Evolutionary conservation across 305 asterid genomes (phyloP), one percentile per base, ranked within the genome.

Genomic region (Solanum chacoense): DNA sequence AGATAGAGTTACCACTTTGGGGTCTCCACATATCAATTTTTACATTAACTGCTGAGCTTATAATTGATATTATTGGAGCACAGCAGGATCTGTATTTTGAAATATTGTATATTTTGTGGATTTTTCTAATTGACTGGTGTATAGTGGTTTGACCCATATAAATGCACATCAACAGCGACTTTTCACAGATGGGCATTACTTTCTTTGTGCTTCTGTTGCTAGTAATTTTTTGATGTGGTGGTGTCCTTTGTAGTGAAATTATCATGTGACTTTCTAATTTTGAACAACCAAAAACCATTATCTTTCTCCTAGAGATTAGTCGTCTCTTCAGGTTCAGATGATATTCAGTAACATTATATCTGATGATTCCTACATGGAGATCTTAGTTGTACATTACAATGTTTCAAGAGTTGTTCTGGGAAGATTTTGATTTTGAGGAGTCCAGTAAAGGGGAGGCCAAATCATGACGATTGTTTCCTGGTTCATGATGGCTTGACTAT

Each of bases 401-500:
- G 42, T 87, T 88, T 88, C 90, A 91, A 88, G 90, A 90, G 91
- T 89, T 90, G 80, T 92, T 87, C 87, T 89, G 89, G 90, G 88
- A 91, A 88, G 93, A 89, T 84, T 93, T 90, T 90, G 93, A 89
- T 89, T 92, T 88, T 90, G 89, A 93, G 93, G 92, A 92, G 90
- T 93, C 91, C 93, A 88, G 75, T 91, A 90, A 91, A 90, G 91
- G 91, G 91, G 93, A 90, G 91, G 91, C 91, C 92, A 87, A 87
- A 87, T 91, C 89, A 91, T 92, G 92, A 90, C 91, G 91, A 88
- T 89, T 90, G 90, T 91, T 90, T 92, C 89, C 88, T 73, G 90
- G 89, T 91, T 93, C 90, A 88, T 92, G 91, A 73, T 91, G 93
- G 94, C 88, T 69, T 95, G 92, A 95, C 95, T 89, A 72, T 89